A percentile compares a stretch with the other conserved stretches of the same genome.
These are phyloP conservation scores for Fusarium caatingaense DNA, from an alignment of 2,329 filamentous ascomycete genomes.

Conservation along the genomic window DNA sequence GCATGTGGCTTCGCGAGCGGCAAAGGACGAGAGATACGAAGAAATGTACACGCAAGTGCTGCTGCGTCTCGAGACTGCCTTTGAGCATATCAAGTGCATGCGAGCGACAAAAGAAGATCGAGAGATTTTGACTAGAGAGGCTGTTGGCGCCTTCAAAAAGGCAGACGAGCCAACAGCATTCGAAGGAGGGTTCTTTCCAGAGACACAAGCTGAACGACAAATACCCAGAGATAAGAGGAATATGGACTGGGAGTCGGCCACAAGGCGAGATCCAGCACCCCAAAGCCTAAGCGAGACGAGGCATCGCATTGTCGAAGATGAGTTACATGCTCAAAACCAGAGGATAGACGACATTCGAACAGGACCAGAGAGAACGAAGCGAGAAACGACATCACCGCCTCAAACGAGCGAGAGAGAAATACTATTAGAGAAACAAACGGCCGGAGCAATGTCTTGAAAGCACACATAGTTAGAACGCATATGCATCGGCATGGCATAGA, in stretches of 20 bases:
- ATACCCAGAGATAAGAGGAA: conserved; percentile 17
- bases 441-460: conserved; percentile 38
- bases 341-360: background rate
- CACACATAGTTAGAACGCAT: conserved; percentile 9
- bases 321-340: background rate
- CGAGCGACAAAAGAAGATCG: conserved; percentile 39
- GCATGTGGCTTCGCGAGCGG: conserved; percentile 45
- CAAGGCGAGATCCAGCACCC: conserved; percentile 6
- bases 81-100: conserved; percentile 42
- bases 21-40: conserved; percentile 10
- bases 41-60: conserved; percentile 45
- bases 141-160: conserved; percentile 37
- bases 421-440: conserved; percentile 35
- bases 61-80: conserved; percentile 29
- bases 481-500: conserved; percentile 22
- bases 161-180: conserved; percentile 28
- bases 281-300: conserved; percentile 6
- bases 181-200: conserved; percentile 21
- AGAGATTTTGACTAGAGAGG: conserved; percentile 24
- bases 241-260: conserved; percentile 15
- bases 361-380: conserved; percentile 11
- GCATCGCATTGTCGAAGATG: conserved; percentile 16
- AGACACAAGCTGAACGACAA: conserved; percentile 15
- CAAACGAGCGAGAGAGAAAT: conserved; percentile 29
- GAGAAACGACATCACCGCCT: conserved; percentile 14